Base-by-base conservation (phyloP, 2,329 filamentous ascomycete species). In the Geoglossum cookeanum region DNA sequence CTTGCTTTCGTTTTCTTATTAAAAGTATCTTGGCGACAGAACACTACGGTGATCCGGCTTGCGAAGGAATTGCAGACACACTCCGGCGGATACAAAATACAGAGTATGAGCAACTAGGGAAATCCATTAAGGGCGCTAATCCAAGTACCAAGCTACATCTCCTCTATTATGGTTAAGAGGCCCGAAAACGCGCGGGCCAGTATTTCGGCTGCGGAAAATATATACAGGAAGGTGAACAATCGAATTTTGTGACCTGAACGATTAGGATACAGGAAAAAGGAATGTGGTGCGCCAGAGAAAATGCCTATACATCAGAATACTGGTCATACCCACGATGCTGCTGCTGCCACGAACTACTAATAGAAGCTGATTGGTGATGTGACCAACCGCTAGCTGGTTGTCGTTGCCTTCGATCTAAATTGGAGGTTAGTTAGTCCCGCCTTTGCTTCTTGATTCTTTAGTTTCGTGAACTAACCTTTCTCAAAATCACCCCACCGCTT, bases 401-500 rank as follows among this genome's bases (percentile, higher is more conserved):
- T 35, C 49, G 49, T 53, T 53, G 49, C 9, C 49, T 53, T 53
- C 49, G 49, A 7, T 53, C 49, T 53, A n/a, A 35, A 53, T 13
- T 13, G 15, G 17, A 27, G 15, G 44, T 47, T 27, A 48, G 55
- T 27, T 32, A 32, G 8, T 9, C 35, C 39, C 17, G 22, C 13
- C 15, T 8, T 33, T 29, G 5, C 27, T 15, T 22, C 9, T 27
- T 8, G 17, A 11, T 3, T n/a, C 22, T 56, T 17, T 3, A 37
- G 8, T 11, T 35, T 53, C 4, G 27, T 17, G 15, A 37, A 51
- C 55, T 68, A 73, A 77, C 80, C 83, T 69, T 78, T 80, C 75
- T 98, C 92, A 68, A 97, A 98, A 71, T 98, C 92, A 61, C 84
- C 85, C 92, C 92, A 98, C 64, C 92, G 76, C 77, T 95, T 96